A percentile compares a stretch with the other conserved stretches of the same genome.
Evolutionary conservation across 1,284 basidiomycete genomes (phyloP).

Genomic region (Melampsora larici-populina): DNA sequence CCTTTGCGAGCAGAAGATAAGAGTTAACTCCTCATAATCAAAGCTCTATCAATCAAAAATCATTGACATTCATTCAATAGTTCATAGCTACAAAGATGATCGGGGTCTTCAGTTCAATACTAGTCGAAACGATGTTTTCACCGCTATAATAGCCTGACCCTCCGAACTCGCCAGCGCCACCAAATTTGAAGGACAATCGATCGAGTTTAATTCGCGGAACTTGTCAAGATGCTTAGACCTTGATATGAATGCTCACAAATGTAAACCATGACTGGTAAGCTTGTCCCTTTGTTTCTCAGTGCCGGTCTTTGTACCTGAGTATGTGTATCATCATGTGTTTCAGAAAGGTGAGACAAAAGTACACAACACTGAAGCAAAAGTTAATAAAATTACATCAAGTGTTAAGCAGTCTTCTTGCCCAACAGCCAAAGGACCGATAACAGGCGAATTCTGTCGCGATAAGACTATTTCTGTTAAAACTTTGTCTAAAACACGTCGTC

Average conservation of each 20-base stretch:
- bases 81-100: slow-evolving; percentile 11
- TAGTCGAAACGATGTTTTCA: background rate
- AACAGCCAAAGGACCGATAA: background rate
- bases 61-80: background rate
- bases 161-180: background rate
- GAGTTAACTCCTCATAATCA: too few species aligned
- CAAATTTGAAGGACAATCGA: background rate
- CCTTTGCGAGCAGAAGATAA: too few species aligned
- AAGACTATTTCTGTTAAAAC: background rate
- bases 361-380: too few species aligned
- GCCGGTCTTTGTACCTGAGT: too few species aligned
- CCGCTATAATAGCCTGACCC: too few species aligned
- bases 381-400: background rate
- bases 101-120: background rate
- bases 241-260: background rate
- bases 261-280: slow-evolving; percentile 6
- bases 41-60: too few species aligned
- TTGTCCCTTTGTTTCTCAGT: too few species aligned
- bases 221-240: too few species aligned
- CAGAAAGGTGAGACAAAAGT: too few species aligned
- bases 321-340: too few species aligned
- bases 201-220: background rate
- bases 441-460: background rate
- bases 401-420: slow-evolving; percentile 23
- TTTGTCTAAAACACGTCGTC: background rate